Evolutionary conservation across 768 basidiomycete genomes (phyloP).

Genomic region (Calocybe indica): DNA sequence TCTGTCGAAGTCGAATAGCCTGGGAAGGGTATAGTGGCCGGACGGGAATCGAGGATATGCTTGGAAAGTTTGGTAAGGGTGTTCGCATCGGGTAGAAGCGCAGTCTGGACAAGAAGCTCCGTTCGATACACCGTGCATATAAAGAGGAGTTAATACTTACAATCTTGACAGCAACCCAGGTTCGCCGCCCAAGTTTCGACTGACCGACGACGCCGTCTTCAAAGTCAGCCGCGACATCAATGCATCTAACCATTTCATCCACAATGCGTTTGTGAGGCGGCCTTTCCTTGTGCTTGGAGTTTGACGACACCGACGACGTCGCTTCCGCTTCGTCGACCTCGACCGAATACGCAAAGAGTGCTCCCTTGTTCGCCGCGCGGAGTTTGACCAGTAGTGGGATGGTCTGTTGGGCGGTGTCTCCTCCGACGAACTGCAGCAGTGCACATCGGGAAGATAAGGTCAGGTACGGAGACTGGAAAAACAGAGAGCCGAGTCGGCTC

Average conservation of each 20-base stretch:
- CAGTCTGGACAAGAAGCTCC: conserved; percentile 39
- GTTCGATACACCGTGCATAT: neutral
- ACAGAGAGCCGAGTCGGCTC: conserved; percentile 8
- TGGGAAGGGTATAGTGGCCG: neutral
- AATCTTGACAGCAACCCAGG: conserved; percentile 85
- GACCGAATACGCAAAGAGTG: conserved; percentile 78
- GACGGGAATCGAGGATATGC: conserved; percentile 26
- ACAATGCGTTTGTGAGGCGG: conserved; percentile 58
- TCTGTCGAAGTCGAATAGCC: neutral
- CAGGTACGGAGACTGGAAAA: neutral
- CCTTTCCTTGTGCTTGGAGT: conserved; percentile 14
- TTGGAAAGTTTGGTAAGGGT: conserved; percentile 56
- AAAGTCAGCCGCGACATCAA: conserved; percentile 78
- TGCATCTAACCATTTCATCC: conserved; percentile 67
- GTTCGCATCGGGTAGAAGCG: conserved; percentile 58
- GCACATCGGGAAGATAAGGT: neutral
- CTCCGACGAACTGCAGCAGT: conserved; percentile 72
- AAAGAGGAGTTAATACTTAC: conserved; percentile 31
- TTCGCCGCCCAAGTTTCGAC: conserved; percentile 38
- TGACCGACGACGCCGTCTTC: conserved; percentile 43
- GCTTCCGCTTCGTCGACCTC: conserved; percentile 69
- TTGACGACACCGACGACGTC: conserved; percentile 17
- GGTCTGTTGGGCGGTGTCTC: conserved; percentile 69
- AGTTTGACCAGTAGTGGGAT: conserved; percentile 59
- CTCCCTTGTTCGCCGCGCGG: conserved; percentile 64